Evolutionary conservation across 192 early-diverging fungal species (phyloP).

Genomic region (Backusella parvicylindrica): DNA sequence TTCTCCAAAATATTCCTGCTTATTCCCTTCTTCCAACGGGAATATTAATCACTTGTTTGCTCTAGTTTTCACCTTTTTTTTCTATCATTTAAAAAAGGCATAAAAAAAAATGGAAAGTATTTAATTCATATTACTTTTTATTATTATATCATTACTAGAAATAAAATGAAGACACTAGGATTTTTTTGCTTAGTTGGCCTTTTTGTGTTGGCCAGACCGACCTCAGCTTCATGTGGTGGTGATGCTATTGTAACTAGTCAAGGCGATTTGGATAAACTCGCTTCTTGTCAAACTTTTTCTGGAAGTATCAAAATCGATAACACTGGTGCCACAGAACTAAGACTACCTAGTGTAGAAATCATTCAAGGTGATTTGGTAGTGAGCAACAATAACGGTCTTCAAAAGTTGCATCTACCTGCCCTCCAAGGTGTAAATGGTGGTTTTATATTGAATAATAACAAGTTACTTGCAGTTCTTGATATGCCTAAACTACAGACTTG

Average conservation of each 20-base stretch:
- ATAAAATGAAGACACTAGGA: background rate
- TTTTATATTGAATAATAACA: constrained; percentile 23
- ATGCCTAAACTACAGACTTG: constrained; percentile 8
- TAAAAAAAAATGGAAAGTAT: background rate
- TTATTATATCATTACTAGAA: background rate
- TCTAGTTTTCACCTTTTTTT: background rate
- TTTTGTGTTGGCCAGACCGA: background rate
- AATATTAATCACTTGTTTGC: background rate
- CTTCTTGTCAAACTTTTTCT: constrained; percentile 18
- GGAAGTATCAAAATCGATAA: constrained; percentile 31
- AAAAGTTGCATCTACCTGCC: constrained; percentile 5
- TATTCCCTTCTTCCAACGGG: background rate
- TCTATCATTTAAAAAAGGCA: background rate
- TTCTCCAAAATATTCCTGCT: background rate
- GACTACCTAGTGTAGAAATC: constrained; percentile 10
- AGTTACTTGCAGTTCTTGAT: constrained; percentile 6
- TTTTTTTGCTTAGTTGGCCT: background rate
- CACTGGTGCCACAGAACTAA: constrained; percentile 6
- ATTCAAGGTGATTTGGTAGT: constrained; percentile 25
- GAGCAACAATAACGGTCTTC: constrained; percentile 19
- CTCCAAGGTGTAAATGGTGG: constrained; percentile 30
- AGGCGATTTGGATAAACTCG: constrained; percentile 25
- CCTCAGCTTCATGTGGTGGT: constrained; percentile 14
- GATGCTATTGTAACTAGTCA: constrained; percentile 22
- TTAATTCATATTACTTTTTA: background rate